A percentile compares a stretch with the other conserved stretches of the same genome.
These are phyloP conservation scores for Staphylotrichum longicolle DNA, from an alignment of 495 filamentous ascomycete genomes.

Conservation along the genomic window DNA sequence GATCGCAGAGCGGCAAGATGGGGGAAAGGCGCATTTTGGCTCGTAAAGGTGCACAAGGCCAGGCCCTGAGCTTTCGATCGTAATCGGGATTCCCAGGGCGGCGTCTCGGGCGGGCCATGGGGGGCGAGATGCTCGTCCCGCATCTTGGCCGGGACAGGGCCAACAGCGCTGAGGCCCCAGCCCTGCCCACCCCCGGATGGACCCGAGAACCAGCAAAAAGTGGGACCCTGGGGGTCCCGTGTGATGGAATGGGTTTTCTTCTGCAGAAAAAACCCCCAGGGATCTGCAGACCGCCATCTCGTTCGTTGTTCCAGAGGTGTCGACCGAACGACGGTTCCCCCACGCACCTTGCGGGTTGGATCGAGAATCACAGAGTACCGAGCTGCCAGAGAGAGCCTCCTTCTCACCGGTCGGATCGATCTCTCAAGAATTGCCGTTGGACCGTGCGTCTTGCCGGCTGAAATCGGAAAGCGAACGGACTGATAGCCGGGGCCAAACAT, in stretches of 20 bases:
- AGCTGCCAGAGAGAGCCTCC: no score
- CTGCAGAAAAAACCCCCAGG: not conserved
- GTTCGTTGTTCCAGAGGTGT: not conserved
- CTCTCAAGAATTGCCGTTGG: not conserved
- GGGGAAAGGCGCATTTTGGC: not conserved
- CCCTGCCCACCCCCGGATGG: constrained; percentile 2
- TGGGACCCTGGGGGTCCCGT: not conserved
- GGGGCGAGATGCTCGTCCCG: constrained; percentile 9
- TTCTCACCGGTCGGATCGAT: not conserved
- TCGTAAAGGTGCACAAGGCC: not conserved
- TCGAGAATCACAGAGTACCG: no score
- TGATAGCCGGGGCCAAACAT: not conserved
- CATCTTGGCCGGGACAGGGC: not conserved
- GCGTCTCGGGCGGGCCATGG: constrained; percentile 15
- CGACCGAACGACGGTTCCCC: not conserved
- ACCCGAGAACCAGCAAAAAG: constrained; percentile 5
- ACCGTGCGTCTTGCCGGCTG: constrained; percentile 6
- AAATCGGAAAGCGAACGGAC: constrained; percentile 8
- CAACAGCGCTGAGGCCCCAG: constrained; percentile 12
- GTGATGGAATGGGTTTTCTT: constrained; percentile 9
- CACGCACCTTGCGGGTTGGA: no score
- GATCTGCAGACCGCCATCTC: constrained; percentile 5
- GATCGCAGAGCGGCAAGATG: not conserved
- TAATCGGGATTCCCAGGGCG: constrained; percentile 25
- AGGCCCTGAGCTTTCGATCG: constrained; percentile 10